Base-by-base conservation (phyloP, 305 asterid species). In the Fraxinus xanthoxyloides region DNA sequence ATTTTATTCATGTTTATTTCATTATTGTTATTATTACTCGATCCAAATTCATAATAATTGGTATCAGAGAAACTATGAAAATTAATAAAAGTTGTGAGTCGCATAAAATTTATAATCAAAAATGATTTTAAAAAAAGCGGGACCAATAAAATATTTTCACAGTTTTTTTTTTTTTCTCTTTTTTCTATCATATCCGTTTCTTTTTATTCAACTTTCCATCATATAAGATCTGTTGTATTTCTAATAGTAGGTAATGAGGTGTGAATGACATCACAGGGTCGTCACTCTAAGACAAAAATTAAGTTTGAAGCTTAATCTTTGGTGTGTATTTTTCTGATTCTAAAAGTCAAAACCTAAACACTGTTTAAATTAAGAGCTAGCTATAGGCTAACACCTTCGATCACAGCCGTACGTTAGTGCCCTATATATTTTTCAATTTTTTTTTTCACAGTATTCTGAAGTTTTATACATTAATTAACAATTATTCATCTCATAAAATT, bases 251-350 rank as follows among this genome's bases (percentile, higher is more conserved):
- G 34, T 10, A 26, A 8, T 65, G 73, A 65, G 8, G 38, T 30
- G 23, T 3, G 75, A 28, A 72, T 84, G 83, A 48, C 82, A 78
- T 77, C 86, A 84, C 8, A 51, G 13, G 5, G 51, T 82, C 26
- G 75, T 80, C 77, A 46, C 31, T 34, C 56, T 56, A 51, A 17
- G 61, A 17, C 61, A 1, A 51, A 51, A 15, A 51, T 1, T 51
- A 17, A 74, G 85, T 77, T 87, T 80, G 85, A 87, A 87, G 87
- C 80, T 17, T 77, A 80, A 51, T 51, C 61, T 80, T 84, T 85
- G 86, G 83, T 86, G 81, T 48, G 79, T 82, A 12, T 83, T 80
- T 86, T 83, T 67, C 89, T 82, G 82, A 82, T 79, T 80, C 90
- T 77, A 54, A 80, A 88, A 84, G 84, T 88, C 88, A 83, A 85